A percentile compares a stretch with the other conserved stretches of the same genome.
Conservation (phyloP, 495 filamentous ascomycete species). For the Recurvomyces mirabilis region DNA sequence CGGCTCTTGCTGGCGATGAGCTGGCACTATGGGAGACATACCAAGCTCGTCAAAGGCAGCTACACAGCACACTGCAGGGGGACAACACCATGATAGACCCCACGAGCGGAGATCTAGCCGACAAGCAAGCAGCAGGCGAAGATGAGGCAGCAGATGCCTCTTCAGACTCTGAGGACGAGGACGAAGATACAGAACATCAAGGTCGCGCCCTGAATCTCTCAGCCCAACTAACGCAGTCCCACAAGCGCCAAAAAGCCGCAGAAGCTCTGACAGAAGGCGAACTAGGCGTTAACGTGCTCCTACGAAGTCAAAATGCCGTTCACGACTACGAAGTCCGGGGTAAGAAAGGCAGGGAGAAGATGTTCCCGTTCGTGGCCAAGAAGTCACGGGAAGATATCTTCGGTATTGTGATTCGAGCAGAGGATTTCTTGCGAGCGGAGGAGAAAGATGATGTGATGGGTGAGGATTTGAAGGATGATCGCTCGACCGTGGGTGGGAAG, state of each 20-base stretch:
- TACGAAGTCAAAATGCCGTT: conserved; percentile 66
- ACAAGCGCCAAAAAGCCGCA: conserved; percentile 70
- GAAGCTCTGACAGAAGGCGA: conserved; percentile 60
- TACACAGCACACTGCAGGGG: conserved; percentile 62
- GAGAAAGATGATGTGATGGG: conserved; percentile 75
- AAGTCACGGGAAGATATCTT: conserved; percentile 79
- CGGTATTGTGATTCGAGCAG: conserved; percentile 82
- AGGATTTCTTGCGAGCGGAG: conserved; percentile 88
- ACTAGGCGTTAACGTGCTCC: conserved; percentile 76
- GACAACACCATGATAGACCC: conserved; percentile 55
- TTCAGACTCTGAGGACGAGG: conserved; percentile 72
- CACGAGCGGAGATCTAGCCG: conserved; percentile 61
- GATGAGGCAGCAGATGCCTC: conserved; percentile 23
- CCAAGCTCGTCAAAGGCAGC: conserved; percentile 68
- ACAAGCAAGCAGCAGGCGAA: conserved; percentile 57
- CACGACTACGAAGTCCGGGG: conserved; percentile 89
- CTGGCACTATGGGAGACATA: conserved; percentile 77
- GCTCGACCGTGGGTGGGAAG: conserved; percentile 67
- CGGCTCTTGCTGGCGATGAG: conserved; percentile 60
- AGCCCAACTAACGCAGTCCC: conserved; percentile 51
- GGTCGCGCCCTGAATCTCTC: conserved; percentile 85
- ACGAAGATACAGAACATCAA: conserved; percentile 71
- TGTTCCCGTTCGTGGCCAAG: conserved; percentile 78
- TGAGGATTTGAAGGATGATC: conserved; percentile 38
- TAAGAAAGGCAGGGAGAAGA: conserved; percentile 83